These are phyloP conservation scores for Cryptosporidium ryanae DNA, from an alignment of 169 alveolate genomes.

Conservation along the genomic window DNA sequence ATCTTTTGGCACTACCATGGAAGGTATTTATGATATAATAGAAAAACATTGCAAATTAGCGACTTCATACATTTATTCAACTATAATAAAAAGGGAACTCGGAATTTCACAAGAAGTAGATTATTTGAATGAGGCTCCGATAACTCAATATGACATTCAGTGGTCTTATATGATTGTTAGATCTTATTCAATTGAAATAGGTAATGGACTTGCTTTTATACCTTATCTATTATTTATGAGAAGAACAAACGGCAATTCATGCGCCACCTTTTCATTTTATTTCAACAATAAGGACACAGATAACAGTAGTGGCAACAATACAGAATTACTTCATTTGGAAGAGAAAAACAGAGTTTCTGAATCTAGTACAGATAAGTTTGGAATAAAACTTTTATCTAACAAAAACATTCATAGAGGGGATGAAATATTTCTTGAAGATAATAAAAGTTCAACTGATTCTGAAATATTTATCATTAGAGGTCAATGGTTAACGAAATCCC, in stretches of 20 bases:
- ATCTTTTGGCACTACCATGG: slow-evolving; percentile 69
- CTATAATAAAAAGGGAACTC: slow-evolving; percentile 46
- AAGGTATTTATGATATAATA: slow-evolving; percentile 46
- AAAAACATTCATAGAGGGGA: slow-evolving; percentile 41
- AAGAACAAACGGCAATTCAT: slow-evolving; percentile 25
- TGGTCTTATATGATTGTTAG: slow-evolving; percentile 72
- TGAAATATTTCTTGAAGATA: slow-evolving; percentile 48
- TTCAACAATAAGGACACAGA: neutral
- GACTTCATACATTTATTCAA: slow-evolving; percentile 63
- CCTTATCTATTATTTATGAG: slow-evolving; percentile 60
- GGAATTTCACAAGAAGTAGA: slow-evolving; percentile 59
- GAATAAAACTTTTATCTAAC: slow-evolving; percentile 17
- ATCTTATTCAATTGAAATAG: slow-evolving; percentile 42
- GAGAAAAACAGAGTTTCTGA: too few relatives aligned
- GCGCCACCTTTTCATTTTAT: neutral
- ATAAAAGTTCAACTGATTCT: slow-evolving; percentile 54
- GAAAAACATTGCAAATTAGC: slow-evolving; percentile 66
- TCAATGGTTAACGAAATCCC: slow-evolving; percentile 47
- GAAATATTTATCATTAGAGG: slow-evolving; percentile 60
- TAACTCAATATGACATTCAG: slow-evolving; percentile 63
- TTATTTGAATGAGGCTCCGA: slow-evolving; percentile 61
- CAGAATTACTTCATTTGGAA: slow-evolving; percentile 4
- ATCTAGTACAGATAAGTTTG: neutral
- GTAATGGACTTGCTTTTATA: slow-evolving; percentile 35
- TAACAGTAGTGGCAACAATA: neutral